A percentile compares a stretch with the other conserved stretches of the same genome.
Evolutionary conservation across 192 early-diverging fungal species (phyloP).

Genomic region (Backusella psychrophila): DNA sequence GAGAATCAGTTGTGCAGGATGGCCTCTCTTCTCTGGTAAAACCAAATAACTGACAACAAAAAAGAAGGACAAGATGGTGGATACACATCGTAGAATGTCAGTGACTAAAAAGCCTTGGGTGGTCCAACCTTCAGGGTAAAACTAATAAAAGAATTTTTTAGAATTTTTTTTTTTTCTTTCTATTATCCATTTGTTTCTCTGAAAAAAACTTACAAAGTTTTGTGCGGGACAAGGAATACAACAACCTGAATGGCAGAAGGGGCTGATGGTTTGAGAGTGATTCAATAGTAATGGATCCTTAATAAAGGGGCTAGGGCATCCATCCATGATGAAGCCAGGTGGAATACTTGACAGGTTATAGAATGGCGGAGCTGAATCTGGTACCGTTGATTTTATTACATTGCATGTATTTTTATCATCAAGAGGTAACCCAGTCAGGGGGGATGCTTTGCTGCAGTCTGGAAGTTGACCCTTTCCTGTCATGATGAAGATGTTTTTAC

Average conservation of each 20-base stretch:
- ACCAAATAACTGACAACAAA: slow-evolving; percentile 45
- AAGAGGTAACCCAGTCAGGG: not conserved
- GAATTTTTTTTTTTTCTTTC: too few species aligned
- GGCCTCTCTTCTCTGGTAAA: slow-evolving; percentile 44
- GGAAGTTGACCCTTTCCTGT: slow-evolving; percentile 3
- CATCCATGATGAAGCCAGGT: slow-evolving; percentile 13
- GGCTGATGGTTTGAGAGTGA: slow-evolving; percentile 12
- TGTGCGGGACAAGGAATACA: slow-evolving; percentile 53
- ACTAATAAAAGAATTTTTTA: not conserved
- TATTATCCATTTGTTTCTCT: too few species aligned
- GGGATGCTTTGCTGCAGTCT: not conserved
- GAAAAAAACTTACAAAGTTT: slow-evolving; percentile 21
- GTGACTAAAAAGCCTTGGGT: slow-evolving; percentile 42
- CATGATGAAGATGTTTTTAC: slow-evolving; percentile 3
- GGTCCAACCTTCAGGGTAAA: slow-evolving; percentile 40
- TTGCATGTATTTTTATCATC: not conserved
- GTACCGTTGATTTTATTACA: not conserved
- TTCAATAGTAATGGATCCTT: slow-evolving; percentile 27
- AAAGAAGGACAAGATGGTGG: slow-evolving; percentile 35
- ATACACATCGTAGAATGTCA: slow-evolving; percentile 40
- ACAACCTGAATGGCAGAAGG: slow-evolving; percentile 42
- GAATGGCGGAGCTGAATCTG: not conserved
- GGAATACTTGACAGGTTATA: slow-evolving; percentile 25
- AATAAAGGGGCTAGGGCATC: slow-evolving; percentile 42
- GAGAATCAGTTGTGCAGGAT: slow-evolving; percentile 50